Evolutionary conservation across 805 yeast species (phyloP).

Genomic region (Saccharomyces cerevisiae): DNA sequence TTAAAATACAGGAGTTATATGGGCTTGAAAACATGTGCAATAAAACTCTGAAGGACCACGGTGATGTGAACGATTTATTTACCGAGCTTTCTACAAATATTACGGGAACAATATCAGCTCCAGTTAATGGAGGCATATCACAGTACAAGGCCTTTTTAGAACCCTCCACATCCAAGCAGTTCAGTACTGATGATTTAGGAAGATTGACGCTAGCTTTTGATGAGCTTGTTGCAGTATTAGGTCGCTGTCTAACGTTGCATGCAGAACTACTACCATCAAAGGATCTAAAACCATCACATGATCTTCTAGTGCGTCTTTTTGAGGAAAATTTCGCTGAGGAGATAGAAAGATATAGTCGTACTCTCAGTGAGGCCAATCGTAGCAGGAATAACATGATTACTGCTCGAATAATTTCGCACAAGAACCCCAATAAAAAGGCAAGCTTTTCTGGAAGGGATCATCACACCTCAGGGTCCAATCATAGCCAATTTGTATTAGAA

Average conservation of each 20-base stretch:
- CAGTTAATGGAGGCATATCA: constrained; percentile 88
- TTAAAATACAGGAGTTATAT: constrained; percentile 64
- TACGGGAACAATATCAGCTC: constrained; percentile 84
- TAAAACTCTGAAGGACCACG: constrained; percentile 44
- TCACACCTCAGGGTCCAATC: neutral
- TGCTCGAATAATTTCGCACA: neutral
- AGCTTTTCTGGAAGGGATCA: neutral
- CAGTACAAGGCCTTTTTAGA: constrained; percentile 65
- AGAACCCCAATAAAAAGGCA: neutral
- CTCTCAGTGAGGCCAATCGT: neutral
- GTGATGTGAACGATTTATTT: constrained; percentile 41
- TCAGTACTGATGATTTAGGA: constrained; percentile 24
- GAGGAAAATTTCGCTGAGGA: constrained; percentile 61
- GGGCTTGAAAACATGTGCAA: constrained; percentile 56
- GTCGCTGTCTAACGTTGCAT: constrained; percentile 61
- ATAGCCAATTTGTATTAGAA: neutral
- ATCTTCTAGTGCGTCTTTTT: constrained; percentile 55
- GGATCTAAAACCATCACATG: constrained; percentile 53
- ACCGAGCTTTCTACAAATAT: constrained; percentile 61
- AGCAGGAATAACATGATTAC: neutral
- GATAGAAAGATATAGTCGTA: constrained; percentile 32
- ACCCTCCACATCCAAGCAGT: constrained; percentile 23
- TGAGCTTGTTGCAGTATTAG: constrained; percentile 58
- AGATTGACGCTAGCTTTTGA: constrained; percentile 42
- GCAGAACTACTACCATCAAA: constrained; percentile 49